These are phyloP conservation scores for Fraxinus latifolia DNA, from an alignment of 305 asterid genomes.

Conservation along the genomic window DNA sequence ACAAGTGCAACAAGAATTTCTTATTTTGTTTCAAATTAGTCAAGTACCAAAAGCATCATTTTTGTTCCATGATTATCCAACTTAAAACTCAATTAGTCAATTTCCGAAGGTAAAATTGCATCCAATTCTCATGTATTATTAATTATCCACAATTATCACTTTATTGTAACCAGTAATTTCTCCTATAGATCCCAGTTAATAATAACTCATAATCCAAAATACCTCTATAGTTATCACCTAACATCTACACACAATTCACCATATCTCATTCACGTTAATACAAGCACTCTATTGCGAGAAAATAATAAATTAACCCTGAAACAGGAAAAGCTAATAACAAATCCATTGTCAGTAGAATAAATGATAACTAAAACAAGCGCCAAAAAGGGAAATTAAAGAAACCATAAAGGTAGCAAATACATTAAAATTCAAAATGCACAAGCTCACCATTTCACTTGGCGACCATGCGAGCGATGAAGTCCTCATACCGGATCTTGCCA, in stretches of 20 bases:
- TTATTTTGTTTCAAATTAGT: not conserved
- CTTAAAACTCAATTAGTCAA: not conserved
- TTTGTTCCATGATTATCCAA: not conserved
- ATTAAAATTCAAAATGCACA: not conserved
- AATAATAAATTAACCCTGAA: not conserved
- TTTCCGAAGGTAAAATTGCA: not conserved
- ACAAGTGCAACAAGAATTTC: not conserved
- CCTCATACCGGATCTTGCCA: constrained; percentile 94
- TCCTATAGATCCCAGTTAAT: not conserved
- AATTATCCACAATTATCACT: not conserved
- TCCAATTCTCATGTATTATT: not conserved
- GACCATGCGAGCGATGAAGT: constrained; percentile 88
- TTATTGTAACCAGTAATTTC: not conserved
- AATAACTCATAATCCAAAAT: not conserved
- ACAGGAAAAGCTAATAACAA: not conserved
- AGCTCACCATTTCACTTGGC: constrained; percentile 56
- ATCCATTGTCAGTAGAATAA: not conserved
- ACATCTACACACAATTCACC: not conserved
- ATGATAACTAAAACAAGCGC: not conserved
- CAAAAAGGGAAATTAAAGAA: not conserved
- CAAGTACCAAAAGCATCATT: not conserved
- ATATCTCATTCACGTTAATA: not conserved
- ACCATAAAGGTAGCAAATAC: not conserved
- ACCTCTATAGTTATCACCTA: not conserved
- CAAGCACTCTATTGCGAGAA: not conserved